Evolutionary conservation across 179 eudicot genomes (phyloP).

Genomic region (Nepenthes alata): DNA sequence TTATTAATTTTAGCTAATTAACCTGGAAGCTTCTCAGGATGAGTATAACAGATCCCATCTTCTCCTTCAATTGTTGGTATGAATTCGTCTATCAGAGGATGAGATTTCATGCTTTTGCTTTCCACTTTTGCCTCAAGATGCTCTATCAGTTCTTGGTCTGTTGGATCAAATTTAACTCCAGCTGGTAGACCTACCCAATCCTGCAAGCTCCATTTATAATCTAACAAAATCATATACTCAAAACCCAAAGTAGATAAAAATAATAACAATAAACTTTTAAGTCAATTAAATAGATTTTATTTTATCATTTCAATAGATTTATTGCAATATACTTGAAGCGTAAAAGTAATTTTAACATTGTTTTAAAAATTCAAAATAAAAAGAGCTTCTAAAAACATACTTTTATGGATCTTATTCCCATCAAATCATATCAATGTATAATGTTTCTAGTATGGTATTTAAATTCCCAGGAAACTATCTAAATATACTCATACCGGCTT

Average conservation of each 20-base stretch:
- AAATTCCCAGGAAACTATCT: background rate
- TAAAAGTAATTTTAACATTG: no score
- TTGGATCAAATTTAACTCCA: conserved; percentile 97
- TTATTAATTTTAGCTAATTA: background rate
- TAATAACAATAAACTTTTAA: no score
- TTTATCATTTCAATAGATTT: no score
- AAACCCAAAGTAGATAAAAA: no score
- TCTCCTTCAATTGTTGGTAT: conserved; percentile 93
- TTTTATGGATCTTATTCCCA: background rate
- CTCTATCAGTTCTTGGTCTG: conserved; percentile 92
- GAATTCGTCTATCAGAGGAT: conserved; percentile 91
- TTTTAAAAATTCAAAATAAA: no score
- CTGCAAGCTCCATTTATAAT: conserved; percentile 16
- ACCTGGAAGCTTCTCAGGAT: conserved; percentile 99
- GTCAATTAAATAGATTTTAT: no score
- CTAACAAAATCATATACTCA: no score
- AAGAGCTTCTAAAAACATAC: background rate
- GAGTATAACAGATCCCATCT: conserved; percentile 98
- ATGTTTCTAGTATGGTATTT: no score
- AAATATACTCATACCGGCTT: conserved; percentile 48
- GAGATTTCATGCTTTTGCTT: conserved; percentile 56
- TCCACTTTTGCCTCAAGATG: conserved; percentile 93
- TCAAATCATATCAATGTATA: background rate
- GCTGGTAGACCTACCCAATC: conserved; percentile 98
- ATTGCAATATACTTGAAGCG: no score